A percentile compares a stretch with the other conserved stretches of the same genome.
Conservation (phyloP, 2,329 filamentous ascomycete genomes). For the Truncatella angustata region DNA sequence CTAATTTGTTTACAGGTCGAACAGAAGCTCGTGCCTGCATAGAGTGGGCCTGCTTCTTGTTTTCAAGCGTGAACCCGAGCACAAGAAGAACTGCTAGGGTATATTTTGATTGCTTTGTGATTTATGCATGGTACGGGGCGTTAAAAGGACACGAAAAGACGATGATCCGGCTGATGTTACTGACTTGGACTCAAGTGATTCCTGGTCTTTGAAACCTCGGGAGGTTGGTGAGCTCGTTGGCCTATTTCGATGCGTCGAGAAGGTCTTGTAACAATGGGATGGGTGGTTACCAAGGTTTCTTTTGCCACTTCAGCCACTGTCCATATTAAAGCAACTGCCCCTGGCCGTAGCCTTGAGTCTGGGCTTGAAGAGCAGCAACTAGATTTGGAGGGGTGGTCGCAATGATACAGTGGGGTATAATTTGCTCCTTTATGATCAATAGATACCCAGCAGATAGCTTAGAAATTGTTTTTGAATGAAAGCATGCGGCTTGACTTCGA, state of each 20-base stretch:
- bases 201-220: not conserved
- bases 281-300: no score
- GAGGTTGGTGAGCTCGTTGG: not conserved
- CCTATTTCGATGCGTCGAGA: no score
- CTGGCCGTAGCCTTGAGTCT: not conserved
- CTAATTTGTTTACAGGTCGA: slow-evolving; percentile 20
- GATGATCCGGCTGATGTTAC: not conserved
- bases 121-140: slow-evolving; percentile 8
- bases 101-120: not conserved
- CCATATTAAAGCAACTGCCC: not conserved
- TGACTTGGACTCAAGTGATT: not conserved
- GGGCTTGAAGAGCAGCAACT: not conserved
- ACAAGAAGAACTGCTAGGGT: not conserved
- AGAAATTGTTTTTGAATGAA: not conserved
- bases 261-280: no score
- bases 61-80: not conserved
- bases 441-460: slow-evolving; percentile 9
- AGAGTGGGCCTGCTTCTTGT: not conserved
- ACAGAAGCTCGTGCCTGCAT: slow-evolving; percentile 23
- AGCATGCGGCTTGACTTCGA: not conserved
- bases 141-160: slow-evolving; percentile 3
- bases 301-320: no score
- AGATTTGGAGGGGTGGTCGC: not conserved
- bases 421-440: not conserved
- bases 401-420: not conserved